These are phyloP conservation scores for Cyanodermella asteris DNA, from an alignment of 2,329 filamentous ascomycete species.

Conservation along the genomic window DNA sequence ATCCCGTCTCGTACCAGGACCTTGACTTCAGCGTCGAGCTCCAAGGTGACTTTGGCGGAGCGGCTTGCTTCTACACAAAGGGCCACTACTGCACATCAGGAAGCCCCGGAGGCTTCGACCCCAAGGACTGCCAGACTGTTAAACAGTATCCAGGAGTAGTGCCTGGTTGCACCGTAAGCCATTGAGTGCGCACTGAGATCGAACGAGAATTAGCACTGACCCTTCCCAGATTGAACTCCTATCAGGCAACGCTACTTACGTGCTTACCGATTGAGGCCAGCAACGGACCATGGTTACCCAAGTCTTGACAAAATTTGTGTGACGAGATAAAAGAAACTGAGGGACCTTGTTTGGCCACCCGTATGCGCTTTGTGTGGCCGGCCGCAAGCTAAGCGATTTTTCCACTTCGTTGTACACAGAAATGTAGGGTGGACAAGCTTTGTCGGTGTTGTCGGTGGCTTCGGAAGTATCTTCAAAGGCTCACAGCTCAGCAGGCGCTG, in stretches of 20 bases:
- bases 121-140: too few species aligned
- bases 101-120: conserved; percentile 25
- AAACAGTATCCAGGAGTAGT: too few species aligned
- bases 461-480: too few species aligned
- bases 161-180: conserved; percentile 78
- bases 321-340: too few species aligned
- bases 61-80: conserved; percentile 42
- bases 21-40: conserved; percentile 68
- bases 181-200: conserved; percentile 5
- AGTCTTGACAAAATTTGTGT: too few species aligned
- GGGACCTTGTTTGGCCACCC: too few species aligned
- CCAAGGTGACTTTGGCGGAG: conserved; percentile 36
- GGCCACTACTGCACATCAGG: conserved; percentile 36
- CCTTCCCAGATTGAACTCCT: conserved; percentile 23
- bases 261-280: conserved; percentile 13
- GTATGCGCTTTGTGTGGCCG: too few species aligned
- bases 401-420: too few species aligned
- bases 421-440: too few species aligned
- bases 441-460: too few species aligned
- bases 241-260: conserved; percentile 27
- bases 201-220: conserved; percentile 7
- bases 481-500: too few species aligned
- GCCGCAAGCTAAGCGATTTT: too few species aligned
- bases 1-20: conserved; percentile 44
- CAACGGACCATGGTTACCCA: not conserved